Percentiles rank a stretch among this genome's conserved stretches.
Conservation (phyloP, 2,329 filamentous ascomycete genomes). For the Penicillium sp. region DNA sequence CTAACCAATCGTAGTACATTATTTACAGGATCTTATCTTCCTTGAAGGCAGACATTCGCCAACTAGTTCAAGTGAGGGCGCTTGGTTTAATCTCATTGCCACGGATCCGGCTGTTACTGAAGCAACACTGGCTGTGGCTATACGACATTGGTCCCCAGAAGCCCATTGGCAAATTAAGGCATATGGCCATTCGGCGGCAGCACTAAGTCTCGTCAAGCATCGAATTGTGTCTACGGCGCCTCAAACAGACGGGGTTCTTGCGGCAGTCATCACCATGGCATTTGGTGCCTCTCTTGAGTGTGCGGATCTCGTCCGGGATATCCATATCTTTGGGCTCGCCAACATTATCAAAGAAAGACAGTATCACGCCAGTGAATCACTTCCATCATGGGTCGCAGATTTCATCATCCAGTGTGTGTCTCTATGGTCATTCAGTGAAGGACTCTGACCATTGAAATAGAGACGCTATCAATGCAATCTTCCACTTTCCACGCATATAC, state of each 20-base stretch:
- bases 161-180: constrained; percentile 23
- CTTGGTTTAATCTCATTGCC: constrained; percentile 27
- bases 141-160: constrained; percentile 27
- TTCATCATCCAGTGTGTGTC: not conserved
- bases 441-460: not conserved
- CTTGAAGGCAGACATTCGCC: not conserved
- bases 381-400: constrained; percentile 1
- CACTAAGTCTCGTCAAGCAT: constrained; percentile 24
- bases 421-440: not conserved
- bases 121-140: constrained; percentile 26
- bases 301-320: constrained; percentile 23
- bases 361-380: not conserved
- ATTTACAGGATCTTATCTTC: not conserved
- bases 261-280: constrained; percentile 28
- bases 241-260: constrained; percentile 27
- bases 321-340: constrained; percentile 25
- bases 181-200: constrained; percentile 19
- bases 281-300: constrained; percentile 26
- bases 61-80: constrained; percentile 18
- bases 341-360: constrained; percentile 8
- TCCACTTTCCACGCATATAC: constrained; percentile 7
- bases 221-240: constrained; percentile 18
- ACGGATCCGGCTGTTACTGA: constrained; percentile 30
- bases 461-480: constrained; percentile 5
- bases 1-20: not conserved